These are phyloP conservation scores for Kluyveromyces nonfermentans DNA, from an alignment of 805 yeast genomes.

Conservation along the genomic window DNA sequence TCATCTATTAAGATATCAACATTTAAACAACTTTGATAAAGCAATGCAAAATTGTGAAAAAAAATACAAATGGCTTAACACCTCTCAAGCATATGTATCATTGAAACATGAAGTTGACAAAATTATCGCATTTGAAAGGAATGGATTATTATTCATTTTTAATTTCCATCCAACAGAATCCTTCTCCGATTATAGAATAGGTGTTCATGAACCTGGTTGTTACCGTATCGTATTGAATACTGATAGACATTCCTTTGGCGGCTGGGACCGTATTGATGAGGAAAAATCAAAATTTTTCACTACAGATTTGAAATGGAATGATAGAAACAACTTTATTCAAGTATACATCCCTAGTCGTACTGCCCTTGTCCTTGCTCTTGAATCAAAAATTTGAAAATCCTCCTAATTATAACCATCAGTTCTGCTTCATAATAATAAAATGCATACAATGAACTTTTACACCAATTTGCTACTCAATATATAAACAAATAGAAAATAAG, in stretches of 20 bases:
- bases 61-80: slow-evolving; percentile 59
- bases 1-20: slow-evolving; percentile 67
- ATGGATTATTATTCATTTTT: slow-evolving; percentile 74
- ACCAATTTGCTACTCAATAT: not conserved
- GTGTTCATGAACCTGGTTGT: slow-evolving; percentile 73
- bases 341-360: slow-evolving; percentile 74
- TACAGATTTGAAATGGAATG: slow-evolving; percentile 70
- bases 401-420: not conserved
- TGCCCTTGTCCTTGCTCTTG: slow-evolving; percentile 48
- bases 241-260: slow-evolving; percentile 67
- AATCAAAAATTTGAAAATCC: slow-evolving; percentile 5
- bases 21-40: slow-evolving; percentile 70
- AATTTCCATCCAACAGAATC: slow-evolving; percentile 85
- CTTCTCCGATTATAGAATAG: slow-evolving; percentile 78
- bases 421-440: too few species aligned
- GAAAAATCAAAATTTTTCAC: slow-evolving; percentile 51
- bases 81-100: slow-evolving; percentile 75
- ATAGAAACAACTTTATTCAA: slow-evolving; percentile 64
- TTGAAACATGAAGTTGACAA: slow-evolving; percentile 85
- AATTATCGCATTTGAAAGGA: slow-evolving; percentile 81
- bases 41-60: slow-evolving; percentile 75
- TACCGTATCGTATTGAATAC: slow-evolving; percentile 69
- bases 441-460: not conserved
- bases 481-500: not conserved
- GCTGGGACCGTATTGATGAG: slow-evolving; percentile 65